These are phyloP conservation scores for Penicillium sp. DNA, from an alignment of 2,329 filamentous ascomycete species.

Conservation along the genomic window DNA sequence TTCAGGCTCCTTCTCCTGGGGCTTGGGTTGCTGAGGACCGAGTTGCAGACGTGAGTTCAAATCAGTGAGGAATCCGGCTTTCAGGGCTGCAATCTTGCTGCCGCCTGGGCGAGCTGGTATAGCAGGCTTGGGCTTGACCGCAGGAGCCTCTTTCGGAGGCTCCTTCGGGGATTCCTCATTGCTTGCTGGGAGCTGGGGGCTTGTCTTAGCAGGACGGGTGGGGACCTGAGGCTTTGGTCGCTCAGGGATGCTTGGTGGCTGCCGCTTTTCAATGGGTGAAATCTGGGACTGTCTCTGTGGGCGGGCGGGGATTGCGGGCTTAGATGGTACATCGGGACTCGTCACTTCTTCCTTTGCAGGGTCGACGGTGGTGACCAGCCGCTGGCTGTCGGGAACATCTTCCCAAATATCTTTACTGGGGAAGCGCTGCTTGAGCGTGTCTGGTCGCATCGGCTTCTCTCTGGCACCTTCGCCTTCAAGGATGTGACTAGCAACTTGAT, in stretches of 20 bases:
- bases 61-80: slow-evolving; percentile 90
- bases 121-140: slow-evolving; percentile 73
- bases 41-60: slow-evolving; percentile 85
- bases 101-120: slow-evolving; percentile 77
- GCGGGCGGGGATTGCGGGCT: slow-evolving; percentile 36
- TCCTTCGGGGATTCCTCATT: slow-evolving; percentile 38
- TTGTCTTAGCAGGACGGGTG: slow-evolving; percentile 61
- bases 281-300: slow-evolving; percentile 38
- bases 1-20: slow-evolving; percentile 66
- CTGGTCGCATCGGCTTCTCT: slow-evolving; percentile 50
- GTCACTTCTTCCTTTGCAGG: slow-evolving; percentile 56
- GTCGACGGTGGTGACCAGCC: slow-evolving; percentile 69
- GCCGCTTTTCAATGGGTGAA: slow-evolving; percentile 54
- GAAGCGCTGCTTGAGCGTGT: slow-evolving; percentile 67
- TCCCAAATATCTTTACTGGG: slow-evolving; percentile 95
- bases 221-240: slow-evolving; percentile 68
- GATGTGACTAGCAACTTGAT: slow-evolving; percentile 39
- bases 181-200: slow-evolving; percentile 32
- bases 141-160: slow-evolving; percentile 31
- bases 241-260: slow-evolving; percentile 57
- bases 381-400: slow-evolving; percentile 81
- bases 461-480: slow-evolving; percentile 28
- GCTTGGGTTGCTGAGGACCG: slow-evolving; percentile 77
- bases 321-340: slow-evolving; percentile 37
- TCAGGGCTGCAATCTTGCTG: slow-evolving; percentile 85